Percentiles rank a stretch among this genome's conserved stretches.
These are phyloP conservation scores for Chytridium lagenaria DNA, from an alignment of 371 early-diverging fungal genomes.

Conservation along the genomic window DNA sequence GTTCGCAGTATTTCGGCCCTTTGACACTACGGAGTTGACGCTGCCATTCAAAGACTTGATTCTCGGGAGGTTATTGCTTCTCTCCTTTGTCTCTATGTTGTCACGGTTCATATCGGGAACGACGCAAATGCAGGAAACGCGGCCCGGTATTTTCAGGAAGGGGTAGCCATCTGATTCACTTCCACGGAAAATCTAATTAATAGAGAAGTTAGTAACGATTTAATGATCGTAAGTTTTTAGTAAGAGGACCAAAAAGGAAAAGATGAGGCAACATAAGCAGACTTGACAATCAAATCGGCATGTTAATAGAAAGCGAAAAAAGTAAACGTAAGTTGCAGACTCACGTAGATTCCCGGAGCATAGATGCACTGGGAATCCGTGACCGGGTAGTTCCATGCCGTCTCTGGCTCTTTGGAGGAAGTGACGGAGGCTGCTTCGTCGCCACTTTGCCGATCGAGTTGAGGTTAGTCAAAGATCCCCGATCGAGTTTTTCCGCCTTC, in stretches of 20 bases:
- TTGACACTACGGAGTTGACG: constrained; percentile 26
- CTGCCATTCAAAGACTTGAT: neutral
- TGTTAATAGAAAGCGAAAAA: neutral
- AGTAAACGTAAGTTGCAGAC: neutral
- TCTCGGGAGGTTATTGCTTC: neutral
- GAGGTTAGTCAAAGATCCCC: neutral
- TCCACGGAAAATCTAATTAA: constrained; percentile 45
- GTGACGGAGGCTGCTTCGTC: neutral
- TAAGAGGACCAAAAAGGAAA: too few relatives aligned
- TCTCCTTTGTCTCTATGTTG: neutral
- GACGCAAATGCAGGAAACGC: constrained; percentile 53
- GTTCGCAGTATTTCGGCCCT: constrained; percentile 18
- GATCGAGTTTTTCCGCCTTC: neutral
- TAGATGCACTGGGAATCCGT: constrained; percentile 55
- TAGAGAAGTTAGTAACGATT: too few relatives aligned
- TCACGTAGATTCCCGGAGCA: constrained; percentile 48
- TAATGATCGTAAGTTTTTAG: too few relatives aligned
- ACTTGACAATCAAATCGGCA: neutral
- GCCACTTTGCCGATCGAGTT: neutral
- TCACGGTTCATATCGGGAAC: constrained; percentile 37
- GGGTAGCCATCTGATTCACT: constrained; percentile 52
- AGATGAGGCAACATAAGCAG: too few relatives aligned
- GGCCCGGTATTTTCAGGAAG: constrained; percentile 50
- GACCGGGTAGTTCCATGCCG: constrained; percentile 55
- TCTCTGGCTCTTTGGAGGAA: constrained; percentile 13